Evolutionary conservation across 257 asterid genomes (phyloP), one percentile per base, ranked within the genome.

Genomic region (Rehmannia glutinosa): DNA sequence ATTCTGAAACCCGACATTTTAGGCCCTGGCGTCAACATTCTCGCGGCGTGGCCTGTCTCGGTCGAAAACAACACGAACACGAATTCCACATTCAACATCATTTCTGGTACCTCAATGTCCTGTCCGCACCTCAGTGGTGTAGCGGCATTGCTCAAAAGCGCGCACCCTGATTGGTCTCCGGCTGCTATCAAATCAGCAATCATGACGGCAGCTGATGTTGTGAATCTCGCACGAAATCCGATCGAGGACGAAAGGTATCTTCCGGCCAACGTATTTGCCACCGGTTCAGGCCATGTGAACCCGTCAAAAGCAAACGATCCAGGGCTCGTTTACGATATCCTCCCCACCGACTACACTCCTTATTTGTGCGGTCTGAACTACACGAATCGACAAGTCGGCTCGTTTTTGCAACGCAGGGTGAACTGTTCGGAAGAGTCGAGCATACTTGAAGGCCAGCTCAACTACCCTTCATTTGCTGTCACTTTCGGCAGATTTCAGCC

Each of bases 81-180:
- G 0, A 65, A 47, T 3, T 65, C 58, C 6, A 63, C 66, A 13
- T 73, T 65, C 62, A 73, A 72, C 45, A 55, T 72, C 12, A 21
- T 64, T 4, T 72, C 68, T 0, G 77, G 73, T 5, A 73, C 77
- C 3, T 73, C 78, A n/a, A 58, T 66, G 78, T 58, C 78, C 0
- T 73, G 78, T 35, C 78, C 78, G 6, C 78, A 66, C 47, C 64
- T 67, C 12, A 73, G 65, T 12, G 78, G 73, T 0, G 41, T 73
- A 1, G 78, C 78, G 3, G 78, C 78, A 8, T 52, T 66, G 59
- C 69, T 73, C 30, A 73, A n/a, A n/a, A 60, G 73, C 23, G 19
- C 65, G 23, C 78, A 73, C n/a, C 78, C 78, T 36, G 43, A 58
- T 39, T 73, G 78, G 78, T 65, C 62, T 2, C 77, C 77, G 4